Base-by-base conservation (phyloP, 179 eudicot genomes). In the Beta macrorhiza region DNA sequence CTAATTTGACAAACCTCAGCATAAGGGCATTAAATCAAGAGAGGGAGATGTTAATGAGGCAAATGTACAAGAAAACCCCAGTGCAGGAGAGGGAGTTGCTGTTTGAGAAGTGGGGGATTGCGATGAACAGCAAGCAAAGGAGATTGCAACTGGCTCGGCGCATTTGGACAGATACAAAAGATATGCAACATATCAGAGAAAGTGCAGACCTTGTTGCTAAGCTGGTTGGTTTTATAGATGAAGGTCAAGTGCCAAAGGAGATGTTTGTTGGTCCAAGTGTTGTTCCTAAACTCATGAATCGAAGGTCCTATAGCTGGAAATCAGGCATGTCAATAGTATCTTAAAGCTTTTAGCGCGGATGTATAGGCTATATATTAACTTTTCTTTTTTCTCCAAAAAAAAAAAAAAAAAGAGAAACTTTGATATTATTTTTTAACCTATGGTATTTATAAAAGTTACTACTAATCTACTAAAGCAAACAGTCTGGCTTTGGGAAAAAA, bases 201-300 rank as follows among this genome's bases (percentile, higher is more conserved):
- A 93, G 98, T 77, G 98, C 97, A 7, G 78, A 77, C 32, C 77
- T 93, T 45, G 92, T 93, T 63, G 95, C 94, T 11, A 93, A 86
- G 82, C 84, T 95, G 56, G 90, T 90, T 58, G 97, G 92, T 58
- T 89, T 90, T 72, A 79, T 79, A 1, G 91, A 90, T 52, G 87
- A 87, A 56, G 84, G 79, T 74, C 86, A 89, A 62, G 87, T 86
- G 17, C 89, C 93, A 0, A 92, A 91, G 88, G 97, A 92, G 85
- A 90, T 90, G 90, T 90, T 92, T 70, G 90, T 88, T 49, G 94
- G 93, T 71, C 90, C 94, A 7, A 94, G 90, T 84, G 81, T 94
- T 74, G 67, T 89, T 11, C 87, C 90, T 5, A 90, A 83, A 80
- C 73, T 86, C 42, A 57, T 82, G 9, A 89, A 68, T 82, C 78